phyloP scores from a whole-genome alignment of 352 stramenopile species.

The Phytophthora macrochlamydospora region DNA sequence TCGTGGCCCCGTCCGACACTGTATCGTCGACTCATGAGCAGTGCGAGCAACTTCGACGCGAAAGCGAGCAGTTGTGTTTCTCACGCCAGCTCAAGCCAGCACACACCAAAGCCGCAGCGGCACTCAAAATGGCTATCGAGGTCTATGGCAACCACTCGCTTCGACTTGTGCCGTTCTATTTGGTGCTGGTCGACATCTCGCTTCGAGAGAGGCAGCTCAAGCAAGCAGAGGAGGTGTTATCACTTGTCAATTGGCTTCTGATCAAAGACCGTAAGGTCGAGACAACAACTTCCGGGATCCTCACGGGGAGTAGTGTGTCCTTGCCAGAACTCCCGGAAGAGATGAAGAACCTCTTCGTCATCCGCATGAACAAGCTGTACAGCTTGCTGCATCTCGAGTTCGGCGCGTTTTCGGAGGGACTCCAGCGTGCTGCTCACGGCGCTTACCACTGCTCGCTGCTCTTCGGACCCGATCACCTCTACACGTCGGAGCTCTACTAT shows the following conservation, averaged over 20 bases:
- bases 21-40: constrained; percentile 20
- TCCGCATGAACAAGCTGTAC: constrained; percentile 80
- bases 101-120: constrained; percentile 46
- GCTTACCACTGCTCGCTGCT: constrained; percentile 75
- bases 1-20: constrained; percentile 7
- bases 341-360: constrained; percentile 63
- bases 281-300: constrained; percentile 5
- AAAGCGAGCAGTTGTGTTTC: constrained; percentile 68
- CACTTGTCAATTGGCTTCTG: constrained; percentile 74
- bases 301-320: constrained; percentile 3
- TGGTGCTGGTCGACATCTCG: constrained; percentile 67
- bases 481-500: constrained; percentile 80
- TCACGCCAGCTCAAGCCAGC: constrained; percentile 45
- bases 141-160: constrained; percentile 59
- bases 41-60: constrained; percentile 59
- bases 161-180: constrained; percentile 66
- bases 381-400: constrained; percentile 65
- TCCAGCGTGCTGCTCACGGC: constrained; percentile 68
- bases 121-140: constrained; percentile 53
- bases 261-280: constrained; percentile 56
- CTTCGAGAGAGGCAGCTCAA: constrained; percentile 66
- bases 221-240: constrained; percentile 67
- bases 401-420: constrained; percentile 46
- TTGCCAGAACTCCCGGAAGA: constrained; percentile 46
- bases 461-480: constrained; percentile 74